Evolutionary conservation across 2,329 filamentous ascomycete species (phyloP).

Genomic region (Talaromyces sp.): DNA sequence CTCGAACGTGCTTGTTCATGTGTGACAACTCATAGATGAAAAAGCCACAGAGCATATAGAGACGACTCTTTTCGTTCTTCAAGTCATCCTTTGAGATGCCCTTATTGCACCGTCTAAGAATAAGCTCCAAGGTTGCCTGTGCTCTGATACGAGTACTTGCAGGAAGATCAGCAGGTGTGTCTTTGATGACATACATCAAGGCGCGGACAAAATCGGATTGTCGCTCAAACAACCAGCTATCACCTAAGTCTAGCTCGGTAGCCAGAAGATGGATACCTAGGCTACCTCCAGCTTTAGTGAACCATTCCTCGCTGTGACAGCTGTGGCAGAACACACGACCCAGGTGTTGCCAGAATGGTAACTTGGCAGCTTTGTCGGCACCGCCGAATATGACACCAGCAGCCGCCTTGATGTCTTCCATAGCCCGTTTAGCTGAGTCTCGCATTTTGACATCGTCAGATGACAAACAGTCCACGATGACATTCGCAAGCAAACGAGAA

Average conservation of each 20-base stretch:
- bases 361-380: slow-evolving; percentile 64
- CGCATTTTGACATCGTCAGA: slow-evolving; percentile 78
- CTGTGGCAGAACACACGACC: slow-evolving; percentile 85
- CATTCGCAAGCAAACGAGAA: slow-evolving; percentile 80
- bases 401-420: slow-evolving; percentile 74
- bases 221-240: slow-evolving; percentile 75
- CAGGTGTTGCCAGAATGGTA: slow-evolving; percentile 82
- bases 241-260: slow-evolving; percentile 78
- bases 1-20: slow-evolving; percentile 92
- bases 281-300: slow-evolving; percentile 90
- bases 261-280: slow-evolving; percentile 85
- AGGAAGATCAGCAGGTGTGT: slow-evolving; percentile 91
- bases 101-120: slow-evolving; percentile 75
- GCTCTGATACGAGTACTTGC: slow-evolving; percentile 82
- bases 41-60: slow-evolving; percentile 75
- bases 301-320: slow-evolving; percentile 98
- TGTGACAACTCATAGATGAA: slow-evolving; percentile 87
- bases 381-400: slow-evolving; percentile 76
- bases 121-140: slow-evolving; percentile 74
- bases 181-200: slow-evolving; percentile 96
- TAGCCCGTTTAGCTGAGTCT: slow-evolving; percentile 74
- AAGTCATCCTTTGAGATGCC: slow-evolving; percentile 76
- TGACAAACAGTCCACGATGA: slow-evolving; percentile 82
- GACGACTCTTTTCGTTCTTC: slow-evolving; percentile 61
- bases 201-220: slow-evolving; percentile 86